Percentiles rank a stretch among this genome's conserved stretches.
Conservation (phyloP, 352 stramenopile species). For the Globisporangium viniferum region DNA sequence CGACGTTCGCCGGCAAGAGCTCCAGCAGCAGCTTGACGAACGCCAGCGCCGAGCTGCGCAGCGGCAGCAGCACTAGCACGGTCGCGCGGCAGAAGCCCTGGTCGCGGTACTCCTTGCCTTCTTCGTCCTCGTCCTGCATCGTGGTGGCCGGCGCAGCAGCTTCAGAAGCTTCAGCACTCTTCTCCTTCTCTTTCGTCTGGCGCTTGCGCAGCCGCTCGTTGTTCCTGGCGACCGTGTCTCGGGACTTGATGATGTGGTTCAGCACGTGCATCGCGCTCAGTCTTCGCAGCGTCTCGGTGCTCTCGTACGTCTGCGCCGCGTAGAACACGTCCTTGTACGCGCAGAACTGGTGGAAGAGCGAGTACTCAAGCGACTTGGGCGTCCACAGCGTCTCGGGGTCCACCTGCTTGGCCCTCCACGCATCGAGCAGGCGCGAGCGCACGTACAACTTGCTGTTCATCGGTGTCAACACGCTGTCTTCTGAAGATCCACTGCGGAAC, state of each 20-base stretch:
- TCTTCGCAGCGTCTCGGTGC: slow-evolving; percentile 47
- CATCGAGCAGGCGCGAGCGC: slow-evolving; percentile 40
- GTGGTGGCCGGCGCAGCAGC: neutral
- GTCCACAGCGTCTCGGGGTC: slow-evolving; percentile 32
- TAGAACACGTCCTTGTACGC: slow-evolving; percentile 71
- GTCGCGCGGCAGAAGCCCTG: slow-evolving; percentile 71
- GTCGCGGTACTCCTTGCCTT: slow-evolving; percentile 75
- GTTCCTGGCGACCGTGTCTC: slow-evolving; percentile 66
- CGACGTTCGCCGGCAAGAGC: slow-evolving; percentile 53
- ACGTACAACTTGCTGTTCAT: slow-evolving; percentile 30
- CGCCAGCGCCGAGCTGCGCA: slow-evolving; percentile 56
- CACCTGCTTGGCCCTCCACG: slow-evolving; percentile 44
- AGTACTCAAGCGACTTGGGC: slow-evolving; percentile 37
- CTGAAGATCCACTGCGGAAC: slow-evolving; percentile 30
- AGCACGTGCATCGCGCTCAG: slow-evolving; percentile 72
- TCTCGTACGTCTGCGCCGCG: slow-evolving; percentile 60
- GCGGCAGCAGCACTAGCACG: slow-evolving; percentile 65
- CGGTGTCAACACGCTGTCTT: slow-evolving; percentile 24
- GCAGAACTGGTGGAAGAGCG: slow-evolving; percentile 48
- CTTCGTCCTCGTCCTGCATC: slow-evolving; percentile 18
- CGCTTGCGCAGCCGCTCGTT: slow-evolving; percentile 66
- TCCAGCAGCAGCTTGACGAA: slow-evolving; percentile 67
- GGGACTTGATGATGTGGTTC: slow-evolving; percentile 76
- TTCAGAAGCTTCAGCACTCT: neutral
- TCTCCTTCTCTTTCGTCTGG: slow-evolving; percentile 19